Evolutionary conservation across 495 filamentous ascomycete genomes (phyloP), one percentile per base, ranked within the genome.

Genomic region (Tricharina praecox): DNA sequence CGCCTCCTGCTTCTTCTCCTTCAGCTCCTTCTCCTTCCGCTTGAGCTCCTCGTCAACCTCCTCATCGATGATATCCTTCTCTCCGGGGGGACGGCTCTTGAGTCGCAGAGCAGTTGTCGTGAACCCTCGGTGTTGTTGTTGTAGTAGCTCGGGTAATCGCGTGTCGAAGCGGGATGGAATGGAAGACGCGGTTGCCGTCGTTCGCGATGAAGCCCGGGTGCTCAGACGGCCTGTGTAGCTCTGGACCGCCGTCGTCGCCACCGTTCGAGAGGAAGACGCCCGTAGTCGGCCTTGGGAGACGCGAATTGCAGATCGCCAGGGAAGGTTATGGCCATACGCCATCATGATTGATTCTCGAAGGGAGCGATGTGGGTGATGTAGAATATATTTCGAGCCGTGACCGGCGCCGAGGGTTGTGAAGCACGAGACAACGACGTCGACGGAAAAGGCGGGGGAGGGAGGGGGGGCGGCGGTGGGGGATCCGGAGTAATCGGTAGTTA

Each of bases 271-370:
- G 26, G 40, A 3, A n/a, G 40, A 11, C 11, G 24, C 39, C 20
- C 47, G 45, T 53, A 50, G 18, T 23, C 50, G 46, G 35, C 55
- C 50, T 23, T 50, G 54, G 10, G 55, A 35, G 13, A 49, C 18
- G 9, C 47, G 18, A 16, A 42, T 25, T 24, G 38, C 51, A 16
- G 28, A 39, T 36, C 32, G 37, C 52, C 47, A 57, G 16, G 41
- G 47, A 18, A 58, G 44, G 32, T 37, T 58, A 39, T 53, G 54
- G 47, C 55, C 54, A 50, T 53, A 58, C 48, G 46, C 43, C 55
- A 58, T 58, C 21, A 19, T 40, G 13, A 32, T 40, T 13, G 37
- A 40, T 13, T 15, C n/a, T 13, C 10, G 13, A 15, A 19, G 37
- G 37, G 18, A 19, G 20, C 20, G 37, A 21, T 2, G 15, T 40